A percentile compares a stretch with the other conserved stretches of the same genome.
These are phyloP conservation scores for Euphrasia arctica DNA, from an alignment of 305 asterid species.

Conservation along the genomic window DNA sequence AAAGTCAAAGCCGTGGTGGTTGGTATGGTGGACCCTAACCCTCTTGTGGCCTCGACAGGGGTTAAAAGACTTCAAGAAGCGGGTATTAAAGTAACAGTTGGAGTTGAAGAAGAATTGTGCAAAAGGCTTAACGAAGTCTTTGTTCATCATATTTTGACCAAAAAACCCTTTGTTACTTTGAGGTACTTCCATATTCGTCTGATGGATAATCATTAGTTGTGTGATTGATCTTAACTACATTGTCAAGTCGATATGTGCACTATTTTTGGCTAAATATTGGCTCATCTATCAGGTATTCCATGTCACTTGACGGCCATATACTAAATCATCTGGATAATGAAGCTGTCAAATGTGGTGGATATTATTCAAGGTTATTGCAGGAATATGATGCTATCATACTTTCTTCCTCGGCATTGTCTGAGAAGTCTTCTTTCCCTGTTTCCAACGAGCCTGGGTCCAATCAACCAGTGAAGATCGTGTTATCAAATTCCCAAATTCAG, in stretches of 20 bases:
- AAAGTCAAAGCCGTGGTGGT: conserved; percentile 75
- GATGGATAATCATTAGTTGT: neutral
- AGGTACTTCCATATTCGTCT: conserved; percentile 43
- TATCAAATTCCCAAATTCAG: conserved; percentile 36
- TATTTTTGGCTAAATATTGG: conserved; percentile 4
- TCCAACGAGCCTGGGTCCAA: conserved; percentile 83
- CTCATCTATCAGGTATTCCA: conserved; percentile 62
- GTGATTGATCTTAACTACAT: neutral
- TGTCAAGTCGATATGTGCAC: no score
- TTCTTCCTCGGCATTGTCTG: conserved; percentile 37
- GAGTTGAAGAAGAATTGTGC: conserved; percentile 87
- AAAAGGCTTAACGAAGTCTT: conserved; percentile 77
- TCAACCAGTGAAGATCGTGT: conserved; percentile 62
- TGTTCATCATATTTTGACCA: conserved; percentile 73
- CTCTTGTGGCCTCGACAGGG: conserved; percentile 84
- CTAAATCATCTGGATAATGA: conserved; percentile 52
- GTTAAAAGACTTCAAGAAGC: conserved; percentile 64
- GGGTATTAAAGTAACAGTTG: conserved; percentile 73
- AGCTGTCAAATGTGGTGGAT: conserved; percentile 65
- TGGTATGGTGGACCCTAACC: conserved; percentile 97
- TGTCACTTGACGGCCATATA: conserved; percentile 63
- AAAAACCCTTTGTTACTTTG: conserved; percentile 70
- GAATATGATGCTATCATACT: conserved; percentile 74
- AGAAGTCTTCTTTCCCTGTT: conserved; percentile 34
- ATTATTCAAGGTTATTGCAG: conserved; percentile 81